Percentiles rank a stretch among this genome's conserved stretches.
Evolutionary conservation across 2,329 filamentous ascomycete genomes (phyloP).

Genomic region (Penicillium expansum): DNA sequence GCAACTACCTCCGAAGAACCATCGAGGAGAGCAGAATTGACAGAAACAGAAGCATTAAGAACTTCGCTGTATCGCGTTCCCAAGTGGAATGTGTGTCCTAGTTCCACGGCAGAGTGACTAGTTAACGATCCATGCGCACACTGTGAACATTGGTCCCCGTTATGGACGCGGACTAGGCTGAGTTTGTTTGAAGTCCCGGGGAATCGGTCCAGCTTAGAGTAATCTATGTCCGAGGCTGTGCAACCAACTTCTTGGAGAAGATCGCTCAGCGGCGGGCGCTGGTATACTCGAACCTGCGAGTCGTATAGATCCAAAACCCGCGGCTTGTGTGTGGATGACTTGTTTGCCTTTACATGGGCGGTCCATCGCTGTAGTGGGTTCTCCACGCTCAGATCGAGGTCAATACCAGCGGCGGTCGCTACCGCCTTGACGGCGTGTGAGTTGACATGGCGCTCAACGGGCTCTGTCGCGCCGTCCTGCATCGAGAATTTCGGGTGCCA

Average conservation of each 20-base stretch:
- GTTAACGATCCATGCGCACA: conserved; percentile 64
- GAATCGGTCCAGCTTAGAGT: conserved; percentile 38
- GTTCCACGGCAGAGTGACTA: conserved; percentile 73
- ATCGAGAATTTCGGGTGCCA: conserved; percentile 58
- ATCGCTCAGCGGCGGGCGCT: conserved; percentile 40
- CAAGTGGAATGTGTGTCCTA: conserved; percentile 93
- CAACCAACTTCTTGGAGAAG: conserved; percentile 31
- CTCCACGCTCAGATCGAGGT: conserved; percentile 70
- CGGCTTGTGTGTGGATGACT: conserved; percentile 28
- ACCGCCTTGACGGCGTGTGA: conserved; percentile 63
- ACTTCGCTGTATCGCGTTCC: conserved; percentile 83
- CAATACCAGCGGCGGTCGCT: conserved; percentile 52
- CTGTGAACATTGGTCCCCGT: conserved; percentile 70
- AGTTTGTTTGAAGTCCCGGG: conserved; percentile 47
- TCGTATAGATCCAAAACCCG: conserved; percentile 43
- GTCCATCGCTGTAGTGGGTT: conserved; percentile 56
- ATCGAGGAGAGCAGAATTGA: conserved; percentile 34
- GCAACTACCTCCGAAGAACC: conserved; percentile 16
- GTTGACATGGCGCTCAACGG: conserved; percentile 49
- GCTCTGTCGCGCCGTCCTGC: conserved; percentile 30
- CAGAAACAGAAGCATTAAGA: conserved; percentile 61
- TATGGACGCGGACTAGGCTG: conserved; percentile 62
- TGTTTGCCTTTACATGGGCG: conserved; percentile 33
- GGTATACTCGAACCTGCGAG: conserved; percentile 39
- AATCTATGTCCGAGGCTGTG: conserved; percentile 32